Conservation (phyloP, 2,329 filamentous ascomycete genomes). For the Xylogone sp. region DNA sequence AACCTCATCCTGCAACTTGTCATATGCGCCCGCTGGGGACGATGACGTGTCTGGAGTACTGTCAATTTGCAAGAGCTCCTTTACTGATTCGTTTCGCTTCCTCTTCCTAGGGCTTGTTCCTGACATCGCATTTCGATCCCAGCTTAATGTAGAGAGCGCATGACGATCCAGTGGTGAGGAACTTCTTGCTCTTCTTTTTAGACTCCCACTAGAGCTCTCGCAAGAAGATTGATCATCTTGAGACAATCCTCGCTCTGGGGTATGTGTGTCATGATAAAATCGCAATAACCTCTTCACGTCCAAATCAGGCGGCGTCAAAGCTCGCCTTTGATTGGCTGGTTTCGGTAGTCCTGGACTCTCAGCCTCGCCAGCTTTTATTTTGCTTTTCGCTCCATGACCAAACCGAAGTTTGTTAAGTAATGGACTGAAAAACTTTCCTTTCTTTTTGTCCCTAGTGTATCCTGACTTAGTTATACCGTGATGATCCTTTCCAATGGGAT, state of each 20-base stretch:
- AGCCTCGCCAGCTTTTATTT: no score
- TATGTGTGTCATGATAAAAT: constrained; percentile 1
- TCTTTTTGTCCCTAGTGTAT: neutral
- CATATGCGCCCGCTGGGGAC: neutral
- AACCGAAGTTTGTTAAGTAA: neutral
- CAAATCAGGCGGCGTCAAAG: neutral
- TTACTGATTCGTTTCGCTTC: neutral
- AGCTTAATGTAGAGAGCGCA: neutral
- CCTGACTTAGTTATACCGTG: no score
- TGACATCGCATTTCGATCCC: constrained; percentile 6
- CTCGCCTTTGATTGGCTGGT: constrained; percentile 13
- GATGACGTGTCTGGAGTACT: neutral
- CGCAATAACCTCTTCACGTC: neutral
- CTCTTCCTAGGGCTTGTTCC: constrained; percentile 5
- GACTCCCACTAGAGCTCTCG: neutral
- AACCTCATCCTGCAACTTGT: neutral
- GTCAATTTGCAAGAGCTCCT: neutral
- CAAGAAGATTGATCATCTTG: neutral
- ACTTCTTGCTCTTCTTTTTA: constrained; percentile 1
- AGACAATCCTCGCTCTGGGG: neutral
- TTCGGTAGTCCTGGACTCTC: neutral
- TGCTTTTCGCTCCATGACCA: no score
- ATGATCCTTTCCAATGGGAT: no score
- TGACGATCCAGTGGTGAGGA: neutral
- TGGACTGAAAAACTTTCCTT: neutral